Base-by-base conservation (phyloP, 495 filamentous ascomycete species). In the Penicillium robsamsonii region DNA sequence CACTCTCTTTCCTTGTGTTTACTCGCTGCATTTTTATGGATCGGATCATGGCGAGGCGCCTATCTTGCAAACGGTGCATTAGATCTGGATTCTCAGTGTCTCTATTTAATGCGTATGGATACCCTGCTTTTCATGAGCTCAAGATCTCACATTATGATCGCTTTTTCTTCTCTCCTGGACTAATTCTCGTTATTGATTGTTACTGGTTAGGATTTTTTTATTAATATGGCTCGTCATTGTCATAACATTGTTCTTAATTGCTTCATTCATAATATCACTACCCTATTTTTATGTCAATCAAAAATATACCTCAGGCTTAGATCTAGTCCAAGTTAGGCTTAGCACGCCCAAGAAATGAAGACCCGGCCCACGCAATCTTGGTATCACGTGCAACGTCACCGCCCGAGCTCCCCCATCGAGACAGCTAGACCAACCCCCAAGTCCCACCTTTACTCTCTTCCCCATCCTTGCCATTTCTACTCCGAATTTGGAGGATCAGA, bases 361-460 rank as follows among this genome's bases (percentile, higher is more conserved):
- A 38, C 35, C 35, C 5, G 35, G 33, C 6, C 35, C n/a, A 49
- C 31, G 46, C 31, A 33, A 33, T 49, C 37, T 45, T 13, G 42
- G 42, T 15, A 58, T 66, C 65, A 68, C 65, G 65, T 66, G 63
- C 45, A 24, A 45, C 46, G 57, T 68, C 60, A 68, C 65, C 65
- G 65, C 65, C 65, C 63, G 42, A 64, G 64, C 66, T 64, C 46
- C 55, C 55, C 61, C 56, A 33, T 57, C 59, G 42, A 46, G 63
- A 66, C 66, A 69, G 66, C 66, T 66, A 58, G 57, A 54, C 62
- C 57, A 64, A 62, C 63, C 61, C 59, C 61, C 61, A 51, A 49
- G 35, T 50, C 67, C 63, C 61, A 53, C 50, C 48, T 49, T 56
- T 65, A 41, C 47, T 63, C 37, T 42, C 41, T 46, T 49, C 54